Evolutionary conservation across 164 flowering plant species (phyloP).

Genomic region (Sextonia rubra): DNA sequence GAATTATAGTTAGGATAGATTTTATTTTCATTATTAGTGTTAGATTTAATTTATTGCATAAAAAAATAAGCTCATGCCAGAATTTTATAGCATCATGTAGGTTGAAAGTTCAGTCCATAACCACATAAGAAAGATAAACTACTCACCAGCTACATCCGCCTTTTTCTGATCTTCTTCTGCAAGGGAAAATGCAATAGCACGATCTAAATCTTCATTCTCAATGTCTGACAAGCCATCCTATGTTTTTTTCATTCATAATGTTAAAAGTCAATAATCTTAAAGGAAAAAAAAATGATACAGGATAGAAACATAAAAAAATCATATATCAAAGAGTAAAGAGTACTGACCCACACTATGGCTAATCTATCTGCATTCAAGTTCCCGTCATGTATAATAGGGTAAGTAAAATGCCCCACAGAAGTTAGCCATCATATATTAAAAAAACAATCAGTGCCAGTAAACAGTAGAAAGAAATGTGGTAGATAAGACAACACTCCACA

Average conservation of each 20-base stretch:
- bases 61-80: neutral
- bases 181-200: conserved; percentile 82
- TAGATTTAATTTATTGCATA: neutral
- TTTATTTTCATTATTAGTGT: neutral
- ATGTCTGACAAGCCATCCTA: conserved; percentile 54
- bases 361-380: too few relatives aligned
- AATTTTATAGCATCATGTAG: neutral
- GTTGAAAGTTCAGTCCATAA: neutral
- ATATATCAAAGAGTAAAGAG: too few relatives aligned
- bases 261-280: neutral
- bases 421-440: neutral
- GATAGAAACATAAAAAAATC: too few relatives aligned
- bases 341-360: too few relatives aligned
- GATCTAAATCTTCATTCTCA: conserved; percentile 77
- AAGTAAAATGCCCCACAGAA: neutral
- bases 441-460: too few relatives aligned
- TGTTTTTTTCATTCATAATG: conserved; percentile 13
- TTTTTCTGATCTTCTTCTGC: conserved; percentile 64
- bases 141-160: conserved; percentile 55
- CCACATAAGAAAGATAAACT: neutral
- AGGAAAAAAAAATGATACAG: neutral
- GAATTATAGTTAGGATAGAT: neutral
- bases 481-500: neutral
- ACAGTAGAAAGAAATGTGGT: neutral
- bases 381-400: too few relatives aligned